Evolutionary conservation across 2,329 filamentous ascomycete genomes (phyloP).

Genomic region (Ophiostoma australiae): DNA sequence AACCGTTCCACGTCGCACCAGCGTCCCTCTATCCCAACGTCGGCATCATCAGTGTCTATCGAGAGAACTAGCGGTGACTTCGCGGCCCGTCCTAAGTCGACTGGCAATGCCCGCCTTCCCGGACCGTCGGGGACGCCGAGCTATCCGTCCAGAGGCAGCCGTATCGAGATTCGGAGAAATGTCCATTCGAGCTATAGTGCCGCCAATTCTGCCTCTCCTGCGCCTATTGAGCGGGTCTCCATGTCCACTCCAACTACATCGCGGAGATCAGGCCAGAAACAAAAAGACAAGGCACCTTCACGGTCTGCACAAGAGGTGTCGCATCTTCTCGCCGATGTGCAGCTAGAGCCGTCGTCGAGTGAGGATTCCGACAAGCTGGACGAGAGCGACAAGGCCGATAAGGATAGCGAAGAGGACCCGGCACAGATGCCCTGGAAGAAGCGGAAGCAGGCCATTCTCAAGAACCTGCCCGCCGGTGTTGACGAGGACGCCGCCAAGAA

Average conservation of each 20-base stretch:
- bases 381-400: slow-evolving; percentile 16
- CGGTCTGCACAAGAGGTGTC: slow-evolving; percentile 21
- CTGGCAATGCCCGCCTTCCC: slow-evolving; percentile 16
- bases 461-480: slow-evolving; percentile 73
- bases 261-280: neutral
- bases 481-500: slow-evolving; percentile 80
- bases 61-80: slow-evolving; percentile 1
- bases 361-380: slow-evolving; percentile 26
- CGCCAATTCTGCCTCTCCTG: neutral
- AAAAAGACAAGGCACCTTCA: slow-evolving; percentile 18
- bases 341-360: slow-evolving; percentile 24
- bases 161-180: slow-evolving; percentile 25
- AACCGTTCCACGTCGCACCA: slow-evolving; percentile 23
- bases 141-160: slow-evolving; percentile 11
- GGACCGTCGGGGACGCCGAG: neutral
- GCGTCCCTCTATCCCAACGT: neutral
- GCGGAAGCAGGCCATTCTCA: slow-evolving; percentile 61
- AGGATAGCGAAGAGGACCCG: slow-evolving; percentile 18
- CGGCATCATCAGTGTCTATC: neutral
- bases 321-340: slow-evolving; percentile 25
- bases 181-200: slow-evolving; percentile 24
- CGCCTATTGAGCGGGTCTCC: neutral
- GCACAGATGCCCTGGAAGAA: slow-evolving; percentile 48
- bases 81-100: slow-evolving; percentile 19
- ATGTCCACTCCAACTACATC: neutral